Base-by-base conservation (phyloP, 352 stramenopile species). In the Phytophthora tubulina region DNA sequence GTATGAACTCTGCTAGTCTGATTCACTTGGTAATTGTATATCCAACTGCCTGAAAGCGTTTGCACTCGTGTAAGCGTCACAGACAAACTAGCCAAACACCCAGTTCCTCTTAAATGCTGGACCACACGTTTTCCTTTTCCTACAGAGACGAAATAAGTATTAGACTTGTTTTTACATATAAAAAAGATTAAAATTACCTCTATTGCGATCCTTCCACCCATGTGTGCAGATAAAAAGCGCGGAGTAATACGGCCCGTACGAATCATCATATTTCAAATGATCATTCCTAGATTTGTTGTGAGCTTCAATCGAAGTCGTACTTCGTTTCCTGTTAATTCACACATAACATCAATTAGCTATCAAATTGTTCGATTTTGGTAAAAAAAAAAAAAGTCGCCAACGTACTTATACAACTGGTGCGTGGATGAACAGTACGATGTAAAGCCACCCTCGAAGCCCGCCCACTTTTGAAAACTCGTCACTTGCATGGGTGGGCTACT, bases 161-260 rank as follows among this genome's bases (percentile, higher is more conserved):
- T n/a, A 13, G 6, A 15, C 11, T 45, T n/a, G 1, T 45, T n/a
- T 17, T 41, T 6, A 45, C 11, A n/a, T n/a, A n/a, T n/a, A 45
- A 45, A 21, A 45, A 7, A 41, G 39, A 45, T 49, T 49, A 21
- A 49, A 30, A n/a, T 49, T 49, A 49, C 42, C 42, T 49, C 15
- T 45, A n/a, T 49, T 49, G 4, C 42, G 42, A 30, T 49, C 42
- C 4, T 49, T 49, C 42, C 42, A 49, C 8, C 15, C 42, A 1
- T 49, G 42, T 1, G 42, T 30, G 42, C 42, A 49, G 4, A 49
- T 49, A 49, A 49, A 30, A 10, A 49, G 4, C 1, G 8, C 15
- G 6, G 42, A 49, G 8, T 49, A 30, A 49, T 49, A 49, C 6
- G 11, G 11, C n/a, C n/a, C n/a, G n/a, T n/a, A n/a, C n/a, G n/a